Percentiles rank a stretch among this genome's conserved stretches.
Evolutionary conservation across 208 protist genomes (phyloP).

Genomic region (Wallacemonas sp.): DNA sequence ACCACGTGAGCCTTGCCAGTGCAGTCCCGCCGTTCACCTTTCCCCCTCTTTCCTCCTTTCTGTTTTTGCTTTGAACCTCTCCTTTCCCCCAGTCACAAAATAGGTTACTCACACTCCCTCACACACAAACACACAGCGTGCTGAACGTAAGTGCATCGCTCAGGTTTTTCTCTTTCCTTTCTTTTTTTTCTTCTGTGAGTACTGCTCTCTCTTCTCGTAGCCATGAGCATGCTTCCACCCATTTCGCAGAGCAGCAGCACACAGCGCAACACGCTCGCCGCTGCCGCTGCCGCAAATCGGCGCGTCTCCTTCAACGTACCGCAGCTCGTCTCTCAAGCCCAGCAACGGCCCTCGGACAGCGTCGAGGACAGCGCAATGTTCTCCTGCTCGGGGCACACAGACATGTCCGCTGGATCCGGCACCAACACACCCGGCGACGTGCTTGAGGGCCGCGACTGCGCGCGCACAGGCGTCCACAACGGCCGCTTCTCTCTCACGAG

Average conservation of each 20-base stretch:
- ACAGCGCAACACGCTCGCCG: background rate
- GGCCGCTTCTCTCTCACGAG: conserved; percentile 13
- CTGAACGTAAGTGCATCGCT: background rate
- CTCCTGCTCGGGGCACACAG: background rate
- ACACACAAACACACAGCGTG: background rate
- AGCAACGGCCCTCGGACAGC: background rate
- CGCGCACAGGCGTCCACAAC: background rate
- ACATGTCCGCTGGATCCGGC: background rate
- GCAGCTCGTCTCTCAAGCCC: background rate
- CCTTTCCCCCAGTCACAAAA: no score
- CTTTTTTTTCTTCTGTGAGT: no score
- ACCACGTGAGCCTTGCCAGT: no score
- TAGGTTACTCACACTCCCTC: no score
- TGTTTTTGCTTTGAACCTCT: no score
- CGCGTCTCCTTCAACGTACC: conserved; percentile 10
- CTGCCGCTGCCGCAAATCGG: background rate
- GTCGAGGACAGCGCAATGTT: background rate
- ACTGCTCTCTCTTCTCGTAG: no score
- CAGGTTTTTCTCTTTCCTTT: no score
- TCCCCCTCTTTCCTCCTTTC: background rate
- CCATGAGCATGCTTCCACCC: conserved; percentile 1
- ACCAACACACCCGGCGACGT: background rate
- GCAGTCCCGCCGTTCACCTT: no score
- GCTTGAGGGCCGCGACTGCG: background rate
- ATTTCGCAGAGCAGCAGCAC: background rate